phyloP scores from a whole-genome alignment of 1,284 basidiomycete genomes.

The Albatrellus sp. region DNA sequence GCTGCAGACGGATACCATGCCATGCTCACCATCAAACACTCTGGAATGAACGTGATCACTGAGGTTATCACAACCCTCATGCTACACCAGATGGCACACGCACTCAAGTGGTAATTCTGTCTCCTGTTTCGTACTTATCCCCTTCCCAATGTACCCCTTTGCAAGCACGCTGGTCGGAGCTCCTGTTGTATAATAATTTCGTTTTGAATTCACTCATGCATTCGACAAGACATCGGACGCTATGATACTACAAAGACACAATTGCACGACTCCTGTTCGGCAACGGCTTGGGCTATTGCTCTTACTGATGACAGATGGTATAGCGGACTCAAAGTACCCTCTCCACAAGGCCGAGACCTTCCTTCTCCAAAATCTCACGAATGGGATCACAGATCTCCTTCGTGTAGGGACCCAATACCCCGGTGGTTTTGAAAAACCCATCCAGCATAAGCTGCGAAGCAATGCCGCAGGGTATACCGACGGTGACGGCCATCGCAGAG shows the following conservation, averaged over 20 bases:
- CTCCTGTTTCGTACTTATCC: no score
- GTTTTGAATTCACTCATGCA: no score
- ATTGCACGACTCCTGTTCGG: no score
- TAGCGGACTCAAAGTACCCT: no score
- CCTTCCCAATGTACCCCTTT: no score
- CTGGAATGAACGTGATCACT: conserved; percentile 49
- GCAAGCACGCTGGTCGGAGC: no score
- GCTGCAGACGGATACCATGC: conserved; percentile 23
- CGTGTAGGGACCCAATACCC: conserved; percentile 83
- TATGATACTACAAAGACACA: no score
- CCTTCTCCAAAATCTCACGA: conserved; percentile 64
- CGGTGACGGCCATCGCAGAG: conserved; percentile 89
- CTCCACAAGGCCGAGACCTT: conserved; percentile 72
- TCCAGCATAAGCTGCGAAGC: conserved; percentile 79
- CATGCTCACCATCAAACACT: conserved; percentile 39
- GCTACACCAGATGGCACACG: conserved; percentile 52
- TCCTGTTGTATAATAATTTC: no score
- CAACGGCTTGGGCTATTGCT: no score
- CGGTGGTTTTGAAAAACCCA: conserved; percentile 65
- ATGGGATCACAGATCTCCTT: conserved; percentile 82
- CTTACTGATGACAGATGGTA: no score
- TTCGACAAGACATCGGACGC: no score
- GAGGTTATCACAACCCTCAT: conserved; percentile 60
- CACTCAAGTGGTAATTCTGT: conserved; percentile 33
- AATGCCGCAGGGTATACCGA: conserved; percentile 91